These are phyloP conservation scores for Usnea hakonensis DNA, from an alignment of 495 filamentous ascomycete genomes.

Conservation along the genomic window DNA sequence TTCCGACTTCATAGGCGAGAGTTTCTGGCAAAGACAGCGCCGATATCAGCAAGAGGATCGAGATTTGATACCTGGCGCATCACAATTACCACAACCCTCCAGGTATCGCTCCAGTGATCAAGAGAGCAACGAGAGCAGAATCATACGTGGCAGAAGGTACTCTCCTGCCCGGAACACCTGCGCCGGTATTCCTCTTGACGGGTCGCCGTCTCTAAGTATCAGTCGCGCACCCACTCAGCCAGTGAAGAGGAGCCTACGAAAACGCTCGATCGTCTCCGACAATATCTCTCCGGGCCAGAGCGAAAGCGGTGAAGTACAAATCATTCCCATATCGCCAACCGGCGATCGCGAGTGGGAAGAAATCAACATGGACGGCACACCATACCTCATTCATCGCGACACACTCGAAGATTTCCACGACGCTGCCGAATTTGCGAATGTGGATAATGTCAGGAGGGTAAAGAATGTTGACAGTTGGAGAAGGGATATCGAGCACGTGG, in stretches of 20 bases:
- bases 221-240: slow-evolving; percentile 1
- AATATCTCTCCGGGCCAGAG: neutral
- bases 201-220: slow-evolving; percentile 14
- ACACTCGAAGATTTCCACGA: slow-evolving; percentile 15
- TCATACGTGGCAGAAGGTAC: slow-evolving; percentile 10
- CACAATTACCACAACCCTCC: neutral
- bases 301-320: slow-evolving; percentile 13
- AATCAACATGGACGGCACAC: slow-evolving; percentile 16
- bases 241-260: neutral
- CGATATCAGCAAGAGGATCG: slow-evolving; percentile 2
- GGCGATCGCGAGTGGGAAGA: slow-evolving; percentile 19
- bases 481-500: slow-evolving; percentile 16
- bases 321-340: slow-evolving; percentile 19
- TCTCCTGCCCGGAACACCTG: slow-evolving; percentile 7
- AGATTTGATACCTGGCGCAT: neutral
- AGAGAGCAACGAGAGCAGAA: slow-evolving; percentile 5
- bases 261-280: slow-evolving; percentile 1
- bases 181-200: slow-evolving; percentile 16
- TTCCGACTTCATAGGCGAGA: slow-evolving; percentile 4
- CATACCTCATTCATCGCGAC: slow-evolving; percentile 20
- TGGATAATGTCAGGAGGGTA: slow-evolving; percentile 1
- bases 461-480: slow-evolving; percentile 12
- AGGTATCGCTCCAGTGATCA: neutral
- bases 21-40: slow-evolving; percentile 3
- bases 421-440: slow-evolving; percentile 3